Conservation (phyloP, 495 filamentous ascomycete genomes). For the Neurospora sp. region DNA sequence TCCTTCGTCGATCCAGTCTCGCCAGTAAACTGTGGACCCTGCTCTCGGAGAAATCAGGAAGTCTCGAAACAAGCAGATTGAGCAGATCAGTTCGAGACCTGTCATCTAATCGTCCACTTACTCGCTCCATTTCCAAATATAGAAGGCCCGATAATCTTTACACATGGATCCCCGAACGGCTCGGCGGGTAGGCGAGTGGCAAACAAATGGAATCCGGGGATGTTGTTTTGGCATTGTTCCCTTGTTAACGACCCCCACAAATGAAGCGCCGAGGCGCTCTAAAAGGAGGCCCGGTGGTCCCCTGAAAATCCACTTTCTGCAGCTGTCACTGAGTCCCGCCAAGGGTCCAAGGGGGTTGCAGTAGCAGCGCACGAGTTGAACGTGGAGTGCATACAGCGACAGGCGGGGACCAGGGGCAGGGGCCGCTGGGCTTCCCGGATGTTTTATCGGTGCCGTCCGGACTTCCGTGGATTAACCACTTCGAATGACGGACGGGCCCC, state of each 20-base stretch:
- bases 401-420: too few species aligned
- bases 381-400: too few species aligned
- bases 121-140: not conserved
- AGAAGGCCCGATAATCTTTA: not conserved
- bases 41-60: not conserved
- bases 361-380: too few species aligned
- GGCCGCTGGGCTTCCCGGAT: not conserved
- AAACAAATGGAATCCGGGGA: not conserved
- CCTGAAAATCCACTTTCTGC: not conserved
- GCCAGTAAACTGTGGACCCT: not conserved
- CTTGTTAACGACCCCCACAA: not conserved
- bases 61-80: conserved; percentile 2
- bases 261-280: not conserved
- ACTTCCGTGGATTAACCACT: not conserved
- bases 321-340: not conserved
- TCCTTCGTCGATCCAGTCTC: not conserved
- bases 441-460: not conserved
- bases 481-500: not conserved
- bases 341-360: too few species aligned
- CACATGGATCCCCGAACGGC: not conserved
- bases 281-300: not conserved
- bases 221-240: too few species aligned
- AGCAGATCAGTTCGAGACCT: not conserved
- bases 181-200: not conserved
- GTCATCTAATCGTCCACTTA: not conserved